phyloP scores from a whole-genome alignment of 2,329 filamentous ascomycete species.

The Acarospora socialis region DNA sequence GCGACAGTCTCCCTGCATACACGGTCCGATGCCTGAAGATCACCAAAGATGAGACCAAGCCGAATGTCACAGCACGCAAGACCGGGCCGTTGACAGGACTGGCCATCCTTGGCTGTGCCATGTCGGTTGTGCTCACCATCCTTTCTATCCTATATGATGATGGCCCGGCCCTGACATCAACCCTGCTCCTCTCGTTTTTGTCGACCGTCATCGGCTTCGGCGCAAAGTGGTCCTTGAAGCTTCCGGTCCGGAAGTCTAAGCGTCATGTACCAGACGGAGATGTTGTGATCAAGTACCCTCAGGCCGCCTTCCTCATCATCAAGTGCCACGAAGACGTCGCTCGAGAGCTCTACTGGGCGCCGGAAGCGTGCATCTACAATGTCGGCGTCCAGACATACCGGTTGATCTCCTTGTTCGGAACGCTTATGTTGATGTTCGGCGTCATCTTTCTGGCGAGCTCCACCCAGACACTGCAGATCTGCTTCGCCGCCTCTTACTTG shows the following conservation, averaged over 20 bases:
- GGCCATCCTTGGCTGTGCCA: constrained; percentile 29
- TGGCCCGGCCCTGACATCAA: constrained; percentile 37
- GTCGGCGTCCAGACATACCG: constrained; percentile 29
- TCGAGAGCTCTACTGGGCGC: constrained; percentile 37
- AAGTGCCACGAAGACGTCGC: constrained; percentile 36
- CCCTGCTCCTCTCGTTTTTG: constrained; percentile 32
- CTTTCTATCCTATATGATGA: constrained; percentile 32
- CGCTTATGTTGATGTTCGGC: constrained; percentile 38
- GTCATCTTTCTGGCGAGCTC: constrained; percentile 38
- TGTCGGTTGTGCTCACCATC: constrained; percentile 29
- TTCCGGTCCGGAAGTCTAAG: constrained; percentile 24
- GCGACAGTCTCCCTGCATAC: constrained; percentile 23
- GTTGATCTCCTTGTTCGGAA: constrained; percentile 34
- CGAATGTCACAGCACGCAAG: constrained; percentile 29
- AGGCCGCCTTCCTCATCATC: constrained; percentile 36
- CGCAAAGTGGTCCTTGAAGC: constrained; percentile 35
- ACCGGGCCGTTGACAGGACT: constrained; percentile 32
- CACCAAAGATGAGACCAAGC: constrained; percentile 18
- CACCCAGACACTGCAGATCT: constrained; percentile 32
- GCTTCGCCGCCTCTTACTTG: constrained; percentile 36
- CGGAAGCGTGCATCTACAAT: constrained; percentile 34
- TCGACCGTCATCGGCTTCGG: constrained; percentile 35
- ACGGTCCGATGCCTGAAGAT: constrained; percentile 29
- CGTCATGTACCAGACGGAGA: constrained; percentile 27
- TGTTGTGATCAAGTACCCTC: constrained; percentile 36